These are phyloP conservation scores for Hymenoscyphus fraxineus DNA, from an alignment of 2,329 filamentous ascomycete species.

Conservation along the genomic window DNA sequence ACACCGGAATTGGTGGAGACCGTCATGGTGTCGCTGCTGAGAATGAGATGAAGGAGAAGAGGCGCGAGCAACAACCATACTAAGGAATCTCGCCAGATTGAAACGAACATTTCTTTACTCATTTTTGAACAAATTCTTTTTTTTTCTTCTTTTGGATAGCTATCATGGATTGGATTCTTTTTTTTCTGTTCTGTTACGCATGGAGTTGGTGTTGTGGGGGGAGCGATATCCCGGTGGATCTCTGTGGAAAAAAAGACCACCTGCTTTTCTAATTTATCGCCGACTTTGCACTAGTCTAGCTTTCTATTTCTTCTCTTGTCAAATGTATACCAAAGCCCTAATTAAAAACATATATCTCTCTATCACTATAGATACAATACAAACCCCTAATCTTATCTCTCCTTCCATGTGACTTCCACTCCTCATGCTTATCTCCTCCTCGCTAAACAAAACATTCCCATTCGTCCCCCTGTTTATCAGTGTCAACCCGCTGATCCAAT, in stretches of 20 bases:
- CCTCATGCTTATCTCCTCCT: too few species aligned
- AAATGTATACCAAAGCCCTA: too few species aligned
- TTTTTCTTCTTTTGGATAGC: not conserved
- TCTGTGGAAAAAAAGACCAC: not conserved
- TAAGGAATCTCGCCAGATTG: not conserved
- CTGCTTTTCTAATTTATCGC: not conserved
- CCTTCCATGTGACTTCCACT: too few species aligned
- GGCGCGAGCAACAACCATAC: too few species aligned
- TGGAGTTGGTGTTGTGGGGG: slow-evolving; percentile 6
- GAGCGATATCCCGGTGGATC: slow-evolving; percentile 7
- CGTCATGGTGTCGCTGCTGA: slow-evolving; percentile 49
- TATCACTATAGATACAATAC: too few species aligned
- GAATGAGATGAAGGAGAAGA: slow-evolving; percentile 34
- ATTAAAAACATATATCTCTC: too few species aligned
- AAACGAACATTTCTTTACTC: not conserved
- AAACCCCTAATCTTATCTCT: too few species aligned
- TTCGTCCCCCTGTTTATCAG: too few species aligned
- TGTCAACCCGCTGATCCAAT: too few species aligned
- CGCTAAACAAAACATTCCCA: too few species aligned
- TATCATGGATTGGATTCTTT: not conserved
- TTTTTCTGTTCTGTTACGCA: not conserved
- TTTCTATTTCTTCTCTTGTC: too few species aligned
- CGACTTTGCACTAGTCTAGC: not conserved
- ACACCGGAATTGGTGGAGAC: slow-evolving; percentile 47
- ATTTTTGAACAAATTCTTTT: not conserved